Evolutionary conservation across 1,284 basidiomycete genomes (phyloP), one percentile per base, ranked within the genome.

Genomic region (Schizophyllum amplum): DNA sequence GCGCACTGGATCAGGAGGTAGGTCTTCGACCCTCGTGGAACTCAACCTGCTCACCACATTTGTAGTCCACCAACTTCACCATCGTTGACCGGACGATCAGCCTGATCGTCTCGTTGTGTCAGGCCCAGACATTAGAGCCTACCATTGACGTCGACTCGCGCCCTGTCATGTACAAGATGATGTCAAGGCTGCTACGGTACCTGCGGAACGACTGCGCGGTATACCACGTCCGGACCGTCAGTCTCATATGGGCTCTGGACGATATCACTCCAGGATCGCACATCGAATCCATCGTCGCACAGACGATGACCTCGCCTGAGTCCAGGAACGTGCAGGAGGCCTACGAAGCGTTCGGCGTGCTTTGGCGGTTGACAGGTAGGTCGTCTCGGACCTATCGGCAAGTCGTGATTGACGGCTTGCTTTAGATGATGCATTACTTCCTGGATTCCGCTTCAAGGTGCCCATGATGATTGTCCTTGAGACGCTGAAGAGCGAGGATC

Each of bases 391-490:
- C 20, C 53, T 47, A 23, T 24, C 42, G 22, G 22, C 46, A 48
- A 7, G 21, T 42, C 56, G 42, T 51, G 42, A 58, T 26, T 59
- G 23, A 58, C 1, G 52, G 53, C 63, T n/a, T 57, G 51, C 11
- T 51, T 17, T 63, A 94, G 94, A 97, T 68, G 95, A 97, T 64
- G 78, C 79, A 53, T 72, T 85, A 57, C 72, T 88, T 0, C 93
- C 92, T 33, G 93, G 93, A 0, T 87, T 90, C 65, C 78, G 80
- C 25, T 84, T 96, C 65, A 87, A 87, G 63, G 77, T 89, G 0
- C 95, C 95, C 0, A 81, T 98, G 80, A 86, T 94, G 75, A 82
- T 88, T 52, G 83, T 97, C 13, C 72, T 99, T 47, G 94, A 97
- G 66, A 84, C 86, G 0, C 72, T 98, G 46, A 87, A 86, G 65